These are phyloP conservation scores for Psilocybe subaeruginosa DNA, from an alignment of 768 basidiomycete genomes.

Conservation along the genomic window DNA sequence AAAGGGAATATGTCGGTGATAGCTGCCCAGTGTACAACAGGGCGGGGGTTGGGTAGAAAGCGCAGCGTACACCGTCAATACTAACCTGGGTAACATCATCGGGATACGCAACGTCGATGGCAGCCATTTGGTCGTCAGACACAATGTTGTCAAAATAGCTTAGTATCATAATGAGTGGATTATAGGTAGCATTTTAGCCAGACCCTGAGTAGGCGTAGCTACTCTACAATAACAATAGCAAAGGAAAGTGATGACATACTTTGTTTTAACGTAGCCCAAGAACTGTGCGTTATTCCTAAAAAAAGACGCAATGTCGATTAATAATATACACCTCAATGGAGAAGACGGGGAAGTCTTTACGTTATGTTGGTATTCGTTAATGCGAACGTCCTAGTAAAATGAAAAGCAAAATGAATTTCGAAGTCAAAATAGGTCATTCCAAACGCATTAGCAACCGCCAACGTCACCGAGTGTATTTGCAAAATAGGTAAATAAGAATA, in stretches of 20 bases:
- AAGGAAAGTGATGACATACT: conserved; percentile 11
- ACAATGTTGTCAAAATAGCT: background rate
- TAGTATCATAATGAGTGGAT: background rate
- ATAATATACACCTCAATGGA: background rate
- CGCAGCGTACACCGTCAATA: background rate
- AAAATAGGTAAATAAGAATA: background rate
- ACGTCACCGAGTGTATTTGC: conserved; percentile 6
- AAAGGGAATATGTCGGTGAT: no score
- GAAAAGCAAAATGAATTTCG: no score
- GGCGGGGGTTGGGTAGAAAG: no score
- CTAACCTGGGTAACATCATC: background rate
- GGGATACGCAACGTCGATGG: background rate
- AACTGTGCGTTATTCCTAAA: conserved; percentile 20
- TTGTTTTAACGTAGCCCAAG: conserved; percentile 20
- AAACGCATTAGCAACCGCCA: conserved; percentile 5
- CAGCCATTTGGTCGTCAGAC: background rate
- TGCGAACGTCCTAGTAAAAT: background rate
- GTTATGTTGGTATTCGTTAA: conserved; percentile 15
- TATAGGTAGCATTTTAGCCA: background rate
- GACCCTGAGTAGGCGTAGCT: background rate
- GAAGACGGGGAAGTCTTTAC: background rate
- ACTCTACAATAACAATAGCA: no score
- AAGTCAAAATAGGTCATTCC: background rate
- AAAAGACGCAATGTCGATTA: background rate
- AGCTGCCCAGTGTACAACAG: no score